A percentile compares a stretch with the other conserved stretches of the same genome.
Conservation (phyloP, 163 green algal species). For the Scenedesmus sp. region DNA sequence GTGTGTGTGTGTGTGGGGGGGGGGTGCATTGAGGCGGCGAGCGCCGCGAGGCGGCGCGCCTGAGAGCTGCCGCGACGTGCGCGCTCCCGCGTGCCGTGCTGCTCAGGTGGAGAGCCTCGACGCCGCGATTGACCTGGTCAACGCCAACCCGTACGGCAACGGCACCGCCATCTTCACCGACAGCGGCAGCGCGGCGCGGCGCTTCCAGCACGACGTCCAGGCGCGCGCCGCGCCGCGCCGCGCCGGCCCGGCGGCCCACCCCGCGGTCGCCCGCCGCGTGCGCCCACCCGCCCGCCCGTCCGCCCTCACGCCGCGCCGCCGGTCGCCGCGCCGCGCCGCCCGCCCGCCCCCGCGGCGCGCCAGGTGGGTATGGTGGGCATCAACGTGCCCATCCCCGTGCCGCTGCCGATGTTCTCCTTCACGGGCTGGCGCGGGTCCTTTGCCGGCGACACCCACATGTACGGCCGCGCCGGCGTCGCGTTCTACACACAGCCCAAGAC, state of each 20-base stretch:
- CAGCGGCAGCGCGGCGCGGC: slow-evolving; percentile 82
- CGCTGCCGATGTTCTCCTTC: slow-evolving; percentile 97
- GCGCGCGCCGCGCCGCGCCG: too few relatives aligned
- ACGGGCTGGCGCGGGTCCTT: slow-evolving; percentile 93
- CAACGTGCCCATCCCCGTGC: slow-evolving; percentile 98
- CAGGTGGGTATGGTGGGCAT: slow-evolving; percentile 95
- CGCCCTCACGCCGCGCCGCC: too few relatives aligned
- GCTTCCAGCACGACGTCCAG: slow-evolving; percentile 71
- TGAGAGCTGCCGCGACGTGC: too few relatives aligned
- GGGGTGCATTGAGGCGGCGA: too few relatives aligned
- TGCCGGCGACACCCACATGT: slow-evolving; percentile 91
- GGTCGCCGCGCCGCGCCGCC: too few relatives aligned
- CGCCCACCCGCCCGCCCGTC: too few relatives aligned
- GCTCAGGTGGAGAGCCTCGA: slow-evolving; percentile 86
- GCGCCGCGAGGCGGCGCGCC: too few relatives aligned
- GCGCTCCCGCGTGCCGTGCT: too few relatives aligned
- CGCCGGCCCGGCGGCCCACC: too few relatives aligned
- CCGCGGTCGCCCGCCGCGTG: too few relatives aligned
- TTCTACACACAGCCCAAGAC: slow-evolving; percentile 97
- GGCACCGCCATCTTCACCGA: slow-evolving; percentile 95
- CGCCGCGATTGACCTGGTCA: slow-evolving; percentile 90
- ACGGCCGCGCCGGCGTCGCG: slow-evolving; percentile 87
- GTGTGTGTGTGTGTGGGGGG: too few relatives aligned
- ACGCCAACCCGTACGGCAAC: slow-evolving; percentile 93
- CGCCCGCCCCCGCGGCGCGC: background rate